Base-by-base conservation (phyloP, 1,284 basidiomycete genomes). In the Coniophora puteana region DNA sequence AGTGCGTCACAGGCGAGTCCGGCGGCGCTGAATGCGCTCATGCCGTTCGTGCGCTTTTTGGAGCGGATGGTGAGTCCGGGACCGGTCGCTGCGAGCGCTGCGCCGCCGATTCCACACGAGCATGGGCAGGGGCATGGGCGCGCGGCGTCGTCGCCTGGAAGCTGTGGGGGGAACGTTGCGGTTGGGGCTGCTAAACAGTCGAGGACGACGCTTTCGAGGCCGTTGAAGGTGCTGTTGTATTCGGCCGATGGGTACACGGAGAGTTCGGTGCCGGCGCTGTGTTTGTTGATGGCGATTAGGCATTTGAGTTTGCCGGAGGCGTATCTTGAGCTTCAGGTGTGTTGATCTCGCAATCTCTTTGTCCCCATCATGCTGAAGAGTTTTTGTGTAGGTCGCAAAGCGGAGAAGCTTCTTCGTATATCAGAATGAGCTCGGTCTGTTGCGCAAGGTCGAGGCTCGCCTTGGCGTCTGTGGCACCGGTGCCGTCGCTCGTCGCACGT, bases 321-420 rank as follows among this genome's bases (percentile, higher is more conserved):
- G 13, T 98, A 94, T 66, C 68, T 94, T 34, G 81, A 89, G 57
- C 73, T 95, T 51, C 92, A 86, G 63, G 57, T 58, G 4, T 14
- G 50, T 40, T 28, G 38, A 11, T 5, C 14, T 38, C 8, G 8
- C 8, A 4, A 16, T 14, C 23, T 23, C 20, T 29, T 37, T 3
- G n/a, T 41, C 17, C 11, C 14, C 8, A 25, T 42, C 5, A 32
- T 22, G 16, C 11, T 14, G 17, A 23, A 38, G 24, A 27, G 36
- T n/a, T 38, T 45, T 18, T 44, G 23, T 36, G 2, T 21, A 78
- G 55, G 73, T 85, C 61, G 74, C 74, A 69, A 75, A 87, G 73
- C 68, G 78, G 67, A 57, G 80, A 48, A 87, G 71, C 59, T 99
- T 99, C 71, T 98, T 96, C 54, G 89, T 98, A 37, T 97, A 96